phyloP scores from a whole-genome alignment of 163 green algal species.

The Volvox carteri region DNA sequence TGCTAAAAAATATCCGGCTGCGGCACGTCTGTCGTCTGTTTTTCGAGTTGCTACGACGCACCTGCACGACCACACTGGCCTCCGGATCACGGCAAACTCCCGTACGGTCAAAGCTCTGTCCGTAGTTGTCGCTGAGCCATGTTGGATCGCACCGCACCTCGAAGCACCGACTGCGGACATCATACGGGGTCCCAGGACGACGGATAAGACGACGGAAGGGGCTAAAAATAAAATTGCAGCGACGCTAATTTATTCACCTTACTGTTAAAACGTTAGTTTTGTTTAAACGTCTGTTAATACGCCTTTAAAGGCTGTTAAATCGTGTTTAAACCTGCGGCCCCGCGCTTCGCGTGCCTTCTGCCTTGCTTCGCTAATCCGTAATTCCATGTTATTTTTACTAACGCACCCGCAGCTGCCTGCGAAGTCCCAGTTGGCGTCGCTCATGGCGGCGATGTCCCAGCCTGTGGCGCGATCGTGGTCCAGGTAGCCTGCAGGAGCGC shows the following conservation, averaged over 20 bases:
- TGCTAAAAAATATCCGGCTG: no score
- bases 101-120: slow-evolving; percentile 27
- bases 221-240: no score
- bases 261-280: neutral
- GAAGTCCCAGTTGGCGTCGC: slow-evolving; percentile 45
- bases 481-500: slow-evolving; percentile 35
- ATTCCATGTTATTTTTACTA: no score
- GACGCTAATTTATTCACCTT: neutral
- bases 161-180: slow-evolving; percentile 8
- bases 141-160: slow-evolving; percentile 29
- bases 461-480: slow-evolving; percentile 24
- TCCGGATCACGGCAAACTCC: slow-evolving; percentile 6
- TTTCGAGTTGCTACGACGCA: no score
- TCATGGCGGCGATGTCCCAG: slow-evolving; percentile 45
- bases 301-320: no score
- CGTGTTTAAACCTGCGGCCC: no score
- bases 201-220: no score
- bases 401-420: slow-evolving; percentile 22
- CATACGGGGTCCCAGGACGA: no score
- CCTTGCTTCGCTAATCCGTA: no score
- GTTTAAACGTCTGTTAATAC: neutral
- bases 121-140: slow-evolving; percentile 35
- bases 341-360: no score
- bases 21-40: no score
- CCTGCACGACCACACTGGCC: slow-evolving; percentile 33